phyloP scores from a whole-genome alignment of 192 early-diverging fungal species.

The Coemansia sp. region DNA sequence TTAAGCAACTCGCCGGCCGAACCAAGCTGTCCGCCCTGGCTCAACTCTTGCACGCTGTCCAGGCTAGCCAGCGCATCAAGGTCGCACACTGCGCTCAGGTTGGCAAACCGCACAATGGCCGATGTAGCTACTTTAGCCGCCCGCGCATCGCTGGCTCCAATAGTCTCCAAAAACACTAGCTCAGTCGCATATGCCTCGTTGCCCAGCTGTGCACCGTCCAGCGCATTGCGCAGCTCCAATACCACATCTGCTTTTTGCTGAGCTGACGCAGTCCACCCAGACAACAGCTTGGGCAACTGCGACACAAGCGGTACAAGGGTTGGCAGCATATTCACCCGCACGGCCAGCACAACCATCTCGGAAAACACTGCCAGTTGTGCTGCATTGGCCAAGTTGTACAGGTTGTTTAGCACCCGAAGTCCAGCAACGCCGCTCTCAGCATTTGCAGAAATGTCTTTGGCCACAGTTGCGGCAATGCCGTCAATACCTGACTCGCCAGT shows the following conservation, averaged over 20 bases:
- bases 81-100: slow-evolving; percentile 68
- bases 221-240: slow-evolving; percentile 53
- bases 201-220: slow-evolving; percentile 23
- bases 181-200: slow-evolving; percentile 45
- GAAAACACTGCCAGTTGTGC: slow-evolving; percentile 68
- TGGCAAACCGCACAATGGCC: slow-evolving; percentile 68
- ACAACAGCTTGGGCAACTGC: slow-evolving; percentile 22
- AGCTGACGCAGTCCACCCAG: slow-evolving; percentile 22
- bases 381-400: slow-evolving; percentile 78
- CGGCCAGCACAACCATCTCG: slow-evolving; percentile 74
- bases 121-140: slow-evolving; percentile 60
- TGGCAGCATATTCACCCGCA: slow-evolving; percentile 42
- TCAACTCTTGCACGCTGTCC: slow-evolving; percentile 63
- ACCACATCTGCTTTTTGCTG: slow-evolving; percentile 58
- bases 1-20: slow-evolving; percentile 64
- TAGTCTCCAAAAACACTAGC: slow-evolving; percentile 67
- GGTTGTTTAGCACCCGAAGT: slow-evolving; percentile 60
- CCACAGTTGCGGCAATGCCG: background rate
- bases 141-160: slow-evolving; percentile 31
- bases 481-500: slow-evolving; percentile 5
- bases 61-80: slow-evolving; percentile 76
- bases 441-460: slow-evolving; percentile 15
- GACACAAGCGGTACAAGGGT: slow-evolving; percentile 28
- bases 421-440: slow-evolving; percentile 24
- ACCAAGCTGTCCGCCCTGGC: slow-evolving; percentile 67